Base-by-base conservation (phyloP, 2,329 filamentous ascomycete species). In the Ploettnerulaceae sp. region DNA sequence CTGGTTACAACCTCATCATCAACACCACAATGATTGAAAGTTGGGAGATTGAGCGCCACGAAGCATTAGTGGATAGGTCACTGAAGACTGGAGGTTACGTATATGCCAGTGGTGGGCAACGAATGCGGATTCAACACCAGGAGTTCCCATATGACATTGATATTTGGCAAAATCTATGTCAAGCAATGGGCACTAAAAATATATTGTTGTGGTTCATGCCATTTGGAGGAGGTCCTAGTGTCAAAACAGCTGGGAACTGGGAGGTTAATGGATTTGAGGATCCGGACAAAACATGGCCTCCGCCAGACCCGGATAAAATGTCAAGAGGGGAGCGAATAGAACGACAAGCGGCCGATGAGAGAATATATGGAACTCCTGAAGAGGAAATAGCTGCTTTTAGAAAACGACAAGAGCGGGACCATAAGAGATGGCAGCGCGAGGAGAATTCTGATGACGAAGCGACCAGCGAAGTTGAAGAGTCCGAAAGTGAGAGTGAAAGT, bases 141-240 rank as follows among this genome's bases (percentile, higher is more conserved):
- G 85, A 91, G 64, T 93, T 89, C 57, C 88, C 87, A 0, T 93
- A 89, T 66, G 87, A 94, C 59, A 68, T 91, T 34, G 86, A 85
- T 39, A 71, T 93, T 57, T 89, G 79, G 68, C 64, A 69, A 26
- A 94, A 94, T 64, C 73, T 91, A 61, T 73, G 75, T 12, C 82
- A 87, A 61, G 84, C 81, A 12, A 90, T 93, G 84, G 85, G 86
- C 3, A 82, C 78, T 0, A 55, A 62, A 6, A 89, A 87, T 60
- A 58, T 77, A 0, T 54, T 89, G 0, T 62, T 74, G 5, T 93
- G 87, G 87, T 67, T 88, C 47, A 76, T 79, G 55, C 87, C 87
- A 0, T 72, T 89, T 31, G 73, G 81, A 2, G 71, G 72, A 25
- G 70, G 66, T 14, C 79, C 75, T 4, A 44, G 29, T 11, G 43